Evolutionary conservation across 2,329 filamentous ascomycete genomes (phyloP).

Genomic region (Ophiosphaerella narmari): DNA sequence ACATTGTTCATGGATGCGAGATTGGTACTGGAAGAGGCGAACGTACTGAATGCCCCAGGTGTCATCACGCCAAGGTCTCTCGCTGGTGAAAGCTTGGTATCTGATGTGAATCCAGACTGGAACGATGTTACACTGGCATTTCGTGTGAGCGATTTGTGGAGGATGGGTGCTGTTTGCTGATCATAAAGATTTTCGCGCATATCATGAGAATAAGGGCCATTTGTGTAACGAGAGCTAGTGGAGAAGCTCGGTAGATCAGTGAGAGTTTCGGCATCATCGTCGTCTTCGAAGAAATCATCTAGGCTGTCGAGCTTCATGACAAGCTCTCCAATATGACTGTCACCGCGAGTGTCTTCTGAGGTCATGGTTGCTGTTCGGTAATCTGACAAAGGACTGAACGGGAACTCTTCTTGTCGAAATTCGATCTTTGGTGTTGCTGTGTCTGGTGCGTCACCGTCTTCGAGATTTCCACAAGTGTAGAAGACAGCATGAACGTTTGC

Average conservation of each 20-base stretch:
- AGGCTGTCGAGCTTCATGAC: constrained; percentile 64
- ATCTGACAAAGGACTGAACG: constrained; percentile 69
- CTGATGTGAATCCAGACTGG: constrained; percentile 80
- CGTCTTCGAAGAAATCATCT: constrained; percentile 60
- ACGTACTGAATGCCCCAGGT: constrained; percentile 60
- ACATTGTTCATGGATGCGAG: constrained; percentile 19
- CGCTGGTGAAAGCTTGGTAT: constrained; percentile 65
- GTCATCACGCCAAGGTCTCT: constrained; percentile 59
- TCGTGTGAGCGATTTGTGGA: constrained; percentile 77
- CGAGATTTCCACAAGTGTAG: constrained; percentile 76
- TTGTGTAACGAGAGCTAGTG: constrained; percentile 35
- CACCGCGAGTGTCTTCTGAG: constrained; percentile 77
- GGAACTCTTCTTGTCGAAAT: constrained; percentile 88
- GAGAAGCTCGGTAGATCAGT: constrained; percentile 41
- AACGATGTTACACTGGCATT: constrained; percentile 77
- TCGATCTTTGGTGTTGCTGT: constrained; percentile 83
- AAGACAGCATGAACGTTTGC: constrained; percentile 95
- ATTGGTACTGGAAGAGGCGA: constrained; percentile 30
- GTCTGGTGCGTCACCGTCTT: constrained; percentile 56
- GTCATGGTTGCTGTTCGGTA: constrained; percentile 90
- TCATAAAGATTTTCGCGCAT: constrained; percentile 81
- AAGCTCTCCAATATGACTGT: constrained; percentile 79
- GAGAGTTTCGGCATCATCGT: constrained; percentile 44
- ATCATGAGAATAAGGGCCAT: constrained; percentile 30
- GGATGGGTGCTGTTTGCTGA: constrained; percentile 86